Evolutionary conservation across 176 grass and related monocot species (phyloP).

Genomic region (Phoenix dactylifera): DNA sequence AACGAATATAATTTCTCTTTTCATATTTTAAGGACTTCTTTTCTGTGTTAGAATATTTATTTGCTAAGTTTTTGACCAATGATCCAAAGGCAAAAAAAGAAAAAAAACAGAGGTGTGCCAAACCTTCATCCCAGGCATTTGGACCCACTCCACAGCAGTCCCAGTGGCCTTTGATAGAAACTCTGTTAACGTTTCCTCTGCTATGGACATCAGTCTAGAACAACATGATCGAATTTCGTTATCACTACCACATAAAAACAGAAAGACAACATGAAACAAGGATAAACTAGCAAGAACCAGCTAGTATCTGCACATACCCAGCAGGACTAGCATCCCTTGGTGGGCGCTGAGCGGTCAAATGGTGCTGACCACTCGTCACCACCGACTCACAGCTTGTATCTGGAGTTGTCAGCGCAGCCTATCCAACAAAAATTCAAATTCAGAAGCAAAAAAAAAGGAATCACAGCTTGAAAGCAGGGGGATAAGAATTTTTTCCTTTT

Average conservation of each 20-base stretch:
- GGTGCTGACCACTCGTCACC: constrained; percentile 55
- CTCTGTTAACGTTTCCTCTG: constrained; percentile 66
- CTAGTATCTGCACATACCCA: constrained; percentile 27
- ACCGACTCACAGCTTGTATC: constrained; percentile 75
- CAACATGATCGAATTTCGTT: not conserved
- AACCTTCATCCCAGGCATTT: constrained; percentile 93
- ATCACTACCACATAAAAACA: not conserved
- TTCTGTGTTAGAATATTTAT: too few species aligned
- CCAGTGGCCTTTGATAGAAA: constrained; percentile 88
- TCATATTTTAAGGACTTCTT: too few species aligned
- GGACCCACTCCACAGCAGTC: constrained; percentile 78
- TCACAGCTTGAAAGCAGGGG: not conserved
- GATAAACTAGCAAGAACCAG: not conserved
- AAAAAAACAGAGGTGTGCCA: not conserved
- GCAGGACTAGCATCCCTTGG: constrained; percentile 46
- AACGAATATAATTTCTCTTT: too few species aligned
- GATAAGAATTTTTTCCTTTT: not conserved
- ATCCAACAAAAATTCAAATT: not conserved
- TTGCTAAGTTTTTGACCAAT: too few species aligned
- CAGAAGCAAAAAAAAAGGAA: not conserved
- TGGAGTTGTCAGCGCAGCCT: constrained; percentile 46
- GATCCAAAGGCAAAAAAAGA: not conserved
- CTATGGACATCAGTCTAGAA: constrained; percentile 55
- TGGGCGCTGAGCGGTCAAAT: constrained; percentile 24
- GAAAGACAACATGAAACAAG: not conserved